Evolutionary conservation across 768 basidiomycete species (phyloP).

Genomic region (Chiua virens): DNA sequence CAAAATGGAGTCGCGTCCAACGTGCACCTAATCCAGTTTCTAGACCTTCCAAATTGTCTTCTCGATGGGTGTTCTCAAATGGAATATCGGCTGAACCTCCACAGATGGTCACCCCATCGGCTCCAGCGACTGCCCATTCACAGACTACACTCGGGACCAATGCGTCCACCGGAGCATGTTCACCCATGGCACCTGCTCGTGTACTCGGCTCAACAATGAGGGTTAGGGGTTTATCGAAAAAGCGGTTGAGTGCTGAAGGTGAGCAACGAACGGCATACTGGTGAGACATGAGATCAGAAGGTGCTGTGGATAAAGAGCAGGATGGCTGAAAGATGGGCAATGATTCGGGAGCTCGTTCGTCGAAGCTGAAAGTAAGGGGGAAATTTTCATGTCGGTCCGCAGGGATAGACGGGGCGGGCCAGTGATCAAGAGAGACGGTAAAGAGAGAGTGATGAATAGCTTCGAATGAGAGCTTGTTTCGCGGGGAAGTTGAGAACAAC

Average conservation of each 20-base stretch:
- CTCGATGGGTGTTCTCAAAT: slow-evolving; percentile 5
- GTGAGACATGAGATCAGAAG: slow-evolving; percentile 60
- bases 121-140: slow-evolving; percentile 67
- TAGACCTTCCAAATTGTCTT: slow-evolving; percentile 2
- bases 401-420: slow-evolving; percentile 41
- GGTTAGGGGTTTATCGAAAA: slow-evolving; percentile 86
- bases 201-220: slow-evolving; percentile 83
- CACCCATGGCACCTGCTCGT: slow-evolving; percentile 83
- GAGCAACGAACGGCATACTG: slow-evolving; percentile 71
- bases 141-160: slow-evolving; percentile 84
- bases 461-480: slow-evolving; percentile 60
- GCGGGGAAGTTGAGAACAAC: slow-evolving; percentile 64
- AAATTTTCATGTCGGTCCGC: slow-evolving; percentile 18
- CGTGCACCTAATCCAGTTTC: slow-evolving; percentile 18
- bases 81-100: slow-evolving; percentile 53
- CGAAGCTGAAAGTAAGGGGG: slow-evolving; percentile 37
- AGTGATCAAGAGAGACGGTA: slow-evolving; percentile 78
- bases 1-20: slow-evolving; percentile 76
- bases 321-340: slow-evolving; percentile 7
- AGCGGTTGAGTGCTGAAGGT: slow-evolving; percentile 71
- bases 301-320: slow-evolving; percentile 4
- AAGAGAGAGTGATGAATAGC: slow-evolving; percentile 75
- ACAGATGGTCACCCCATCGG: slow-evolving; percentile 21
- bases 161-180: slow-evolving; percentile 90
- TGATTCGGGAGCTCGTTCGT: slow-evolving; percentile 4